These are phyloP conservation scores for Chaetomiaceae sp. DNA, from an alignment of 2,329 filamentous ascomycete species.

Conservation along the genomic window DNA sequence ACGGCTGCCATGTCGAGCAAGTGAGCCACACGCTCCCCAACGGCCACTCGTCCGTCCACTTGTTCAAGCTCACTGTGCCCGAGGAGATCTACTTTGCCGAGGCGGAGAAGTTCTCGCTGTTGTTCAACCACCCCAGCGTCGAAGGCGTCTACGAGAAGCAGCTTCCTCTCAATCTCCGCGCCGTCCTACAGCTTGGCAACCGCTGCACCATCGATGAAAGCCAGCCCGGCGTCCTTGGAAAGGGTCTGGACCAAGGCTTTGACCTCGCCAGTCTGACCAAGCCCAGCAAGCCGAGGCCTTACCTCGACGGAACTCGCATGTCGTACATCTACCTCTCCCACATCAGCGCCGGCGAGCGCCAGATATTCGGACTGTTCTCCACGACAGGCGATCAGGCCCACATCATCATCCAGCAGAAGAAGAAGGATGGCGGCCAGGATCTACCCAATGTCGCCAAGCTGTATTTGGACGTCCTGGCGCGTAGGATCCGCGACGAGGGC, in stretches of 20 bases:
- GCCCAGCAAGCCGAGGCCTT: conserved; percentile 59
- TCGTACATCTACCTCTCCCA: conserved; percentile 92
- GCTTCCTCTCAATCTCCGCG: conserved; percentile 78
- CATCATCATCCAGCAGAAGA: conserved; percentile 81
- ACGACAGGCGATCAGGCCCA: conserved; percentile 74
- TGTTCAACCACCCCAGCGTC: conserved; percentile 90
- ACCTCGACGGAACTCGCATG: conserved; percentile 69
- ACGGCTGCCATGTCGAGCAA: conserved; percentile 84
- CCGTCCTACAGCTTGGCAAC: conserved; percentile 84
- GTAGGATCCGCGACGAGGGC: conserved; percentile 56
- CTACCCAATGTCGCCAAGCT: conserved; percentile 87
- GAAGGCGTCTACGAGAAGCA: conserved; percentile 97
- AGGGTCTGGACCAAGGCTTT: conserved; percentile 89
- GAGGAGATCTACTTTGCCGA: conserved; percentile 86
- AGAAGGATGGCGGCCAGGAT: conserved; percentile 70
- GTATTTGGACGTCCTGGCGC: conserved; percentile 70
- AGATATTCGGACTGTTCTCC: conserved; percentile 92
- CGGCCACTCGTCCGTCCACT: conserved; percentile 84
- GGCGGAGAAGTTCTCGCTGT: conserved; percentile 70
- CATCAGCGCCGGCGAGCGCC: conserved; percentile 80
- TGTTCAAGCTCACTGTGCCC: conserved; percentile 88
- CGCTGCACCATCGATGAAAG: conserved; percentile 89
- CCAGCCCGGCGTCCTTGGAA: conserved; percentile 85
- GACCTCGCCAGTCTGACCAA: conserved; percentile 73
- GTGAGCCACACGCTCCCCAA: conserved; percentile 92